Percentiles rank a stretch among this genome's conserved stretches.
Evolutionary conservation across 2,329 filamentous ascomycete genomes (phyloP).

Genomic region (Alternaria consortialis): DNA sequence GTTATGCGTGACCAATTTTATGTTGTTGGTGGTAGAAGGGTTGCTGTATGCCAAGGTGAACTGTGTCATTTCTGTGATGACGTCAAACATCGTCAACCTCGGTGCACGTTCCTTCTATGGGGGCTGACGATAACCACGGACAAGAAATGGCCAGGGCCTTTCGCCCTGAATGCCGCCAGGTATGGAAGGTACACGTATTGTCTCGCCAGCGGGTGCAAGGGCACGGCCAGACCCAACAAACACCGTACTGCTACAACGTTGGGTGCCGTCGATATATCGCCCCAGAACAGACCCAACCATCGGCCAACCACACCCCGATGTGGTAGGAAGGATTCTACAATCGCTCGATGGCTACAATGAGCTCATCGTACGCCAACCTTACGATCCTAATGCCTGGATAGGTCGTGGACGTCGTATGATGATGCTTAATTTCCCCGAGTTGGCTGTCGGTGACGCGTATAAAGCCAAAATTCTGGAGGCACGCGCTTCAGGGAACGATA

Average conservation of each 20-base stretch:
- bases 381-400: neutral
- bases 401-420: neutral
- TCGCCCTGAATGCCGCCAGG: neutral
- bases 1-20: neutral
- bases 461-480: slow-evolving; percentile 44
- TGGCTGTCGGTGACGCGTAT: slow-evolving; percentile 43
- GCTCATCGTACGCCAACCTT: neutral
- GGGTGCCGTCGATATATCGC: neutral
- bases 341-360: neutral
- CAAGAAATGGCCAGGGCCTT: neutral
- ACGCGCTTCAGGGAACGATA: slow-evolving; percentile 16
- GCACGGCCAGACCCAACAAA: neutral
- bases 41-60: neutral
- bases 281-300: neutral
- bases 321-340: neutral
- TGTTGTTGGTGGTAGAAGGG: neutral
- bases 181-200: neutral
- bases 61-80: neutral
- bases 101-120: neutral
- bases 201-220: neutral
- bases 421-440: slow-evolving; percentile 37
- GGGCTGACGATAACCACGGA: neutral
- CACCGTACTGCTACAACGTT: neutral
- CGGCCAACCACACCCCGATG: neutral
- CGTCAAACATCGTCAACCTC: slow-evolving; percentile 2